These are phyloP conservation scores for Spencermartinsiella europaea DNA, from an alignment of 805 yeast species.

Conservation along the genomic window DNA sequence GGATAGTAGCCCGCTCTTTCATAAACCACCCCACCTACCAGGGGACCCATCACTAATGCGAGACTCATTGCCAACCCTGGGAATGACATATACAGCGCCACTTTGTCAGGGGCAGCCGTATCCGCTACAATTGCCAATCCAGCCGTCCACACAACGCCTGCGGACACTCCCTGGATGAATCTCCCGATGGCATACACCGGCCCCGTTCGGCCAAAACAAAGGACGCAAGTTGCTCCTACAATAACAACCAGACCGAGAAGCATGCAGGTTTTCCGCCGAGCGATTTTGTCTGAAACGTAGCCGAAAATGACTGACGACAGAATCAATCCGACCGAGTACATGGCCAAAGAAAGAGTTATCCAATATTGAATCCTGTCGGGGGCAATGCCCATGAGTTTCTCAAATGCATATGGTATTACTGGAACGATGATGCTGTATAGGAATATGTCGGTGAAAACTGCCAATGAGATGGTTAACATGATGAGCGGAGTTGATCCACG, in stretches of 20 bases:
- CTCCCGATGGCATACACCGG: conserved; percentile 29
- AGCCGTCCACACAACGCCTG: conserved; percentile 32
- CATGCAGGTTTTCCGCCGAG: conserved; percentile 26
- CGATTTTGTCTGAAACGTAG: conserved; percentile 24
- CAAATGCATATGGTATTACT: conserved; percentile 31
- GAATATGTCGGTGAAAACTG: conserved; percentile 32
- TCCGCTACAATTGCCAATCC: conserved; percentile 33
- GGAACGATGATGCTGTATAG: conserved; percentile 32
- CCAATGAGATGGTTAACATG: conserved; percentile 27
- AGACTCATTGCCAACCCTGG: conserved; percentile 29
- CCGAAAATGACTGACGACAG: conserved; percentile 30
- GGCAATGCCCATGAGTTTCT: conserved; percentile 24
- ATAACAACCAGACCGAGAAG: conserved; percentile 28
- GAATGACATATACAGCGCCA: conserved; percentile 29
- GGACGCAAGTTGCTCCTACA: conserved; percentile 29
- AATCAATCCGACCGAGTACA: conserved; percentile 32
- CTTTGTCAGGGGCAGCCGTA: conserved; percentile 25
- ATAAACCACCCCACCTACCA: conserved; percentile 34
- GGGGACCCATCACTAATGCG: conserved; percentile 31
- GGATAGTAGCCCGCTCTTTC: conserved; percentile 30
- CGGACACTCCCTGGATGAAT: conserved; percentile 31
- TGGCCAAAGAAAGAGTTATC: conserved; percentile 27
- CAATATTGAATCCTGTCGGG: conserved; percentile 24
- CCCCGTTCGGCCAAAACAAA: conserved; percentile 25
- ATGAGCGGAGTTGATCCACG: conserved; percentile 23